phyloP scores from a whole-genome alignment of 1,284 basidiomycete genomes.

The Kalmanozyma brasiliensis region DNA sequence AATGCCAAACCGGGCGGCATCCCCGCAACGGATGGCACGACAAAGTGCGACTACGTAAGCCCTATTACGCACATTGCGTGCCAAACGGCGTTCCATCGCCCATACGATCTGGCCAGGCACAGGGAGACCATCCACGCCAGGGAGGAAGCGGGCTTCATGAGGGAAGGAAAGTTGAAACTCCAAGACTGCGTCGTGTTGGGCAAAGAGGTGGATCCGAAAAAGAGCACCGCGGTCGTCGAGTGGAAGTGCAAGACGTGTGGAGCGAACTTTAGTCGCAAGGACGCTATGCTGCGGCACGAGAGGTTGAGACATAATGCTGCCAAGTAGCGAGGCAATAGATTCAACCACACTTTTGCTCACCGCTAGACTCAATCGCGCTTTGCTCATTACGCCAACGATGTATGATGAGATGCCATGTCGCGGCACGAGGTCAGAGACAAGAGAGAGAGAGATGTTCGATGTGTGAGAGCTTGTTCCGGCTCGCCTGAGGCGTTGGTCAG shows the following conservation, averaged over 20 bases:
- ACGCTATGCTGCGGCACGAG: slow-evolving; percentile 64
- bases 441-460: no score
- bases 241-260: slow-evolving; percentile 65
- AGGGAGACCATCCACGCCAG: slow-evolving; percentile 65
- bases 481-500: no score
- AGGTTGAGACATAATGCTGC: slow-evolving; percentile 49
- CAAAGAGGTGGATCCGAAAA: slow-evolving; percentile 66
- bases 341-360: no score
- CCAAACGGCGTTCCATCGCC: slow-evolving; percentile 65
- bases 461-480: no score
- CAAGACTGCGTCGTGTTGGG: slow-evolving; percentile 64
- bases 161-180: slow-evolving; percentile 54
- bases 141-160: slow-evolving; percentile 61
- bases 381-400: no score
- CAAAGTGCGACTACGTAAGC: slow-evolving; percentile 65
- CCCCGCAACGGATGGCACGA: slow-evolving; percentile 32
- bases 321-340: slow-evolving; percentile 29
- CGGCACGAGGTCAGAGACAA: no score
- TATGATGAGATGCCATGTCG: no score
- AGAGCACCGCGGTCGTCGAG: slow-evolving; percentile 61
- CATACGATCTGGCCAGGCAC: slow-evolving; percentile 66
- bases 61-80: slow-evolving; percentile 58
- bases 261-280: slow-evolving; percentile 57
- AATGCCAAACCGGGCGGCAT: slow-evolving; percentile 15
- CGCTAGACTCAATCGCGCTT: no score